These are phyloP conservation scores for Neurospora sp. DNA, from an alignment of 495 filamentous ascomycete species.

Conservation along the genomic window DNA sequence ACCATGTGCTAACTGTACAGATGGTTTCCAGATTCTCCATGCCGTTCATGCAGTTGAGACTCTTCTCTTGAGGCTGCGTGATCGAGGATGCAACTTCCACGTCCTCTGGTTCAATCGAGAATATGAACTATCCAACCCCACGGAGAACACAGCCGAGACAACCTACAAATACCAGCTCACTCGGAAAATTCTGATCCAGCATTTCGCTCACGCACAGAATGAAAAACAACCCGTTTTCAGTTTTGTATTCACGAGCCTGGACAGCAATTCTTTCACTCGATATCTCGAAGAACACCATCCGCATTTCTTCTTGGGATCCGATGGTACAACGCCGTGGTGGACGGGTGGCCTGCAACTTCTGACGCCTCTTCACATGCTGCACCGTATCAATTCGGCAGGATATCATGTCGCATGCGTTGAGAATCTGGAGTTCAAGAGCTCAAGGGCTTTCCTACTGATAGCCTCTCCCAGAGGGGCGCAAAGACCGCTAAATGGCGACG, in stretches of 20 bases:
- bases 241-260: slow-evolving; percentile 21
- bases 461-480: neutral
- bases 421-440: slow-evolving; percentile 20
- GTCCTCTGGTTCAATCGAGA: slow-evolving; percentile 57
- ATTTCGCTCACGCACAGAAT: slow-evolving; percentile 33
- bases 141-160: neutral
- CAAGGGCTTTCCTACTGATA: slow-evolving; percentile 13
- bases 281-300: slow-evolving; percentile 43
- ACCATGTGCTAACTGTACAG: slow-evolving; percentile 6
- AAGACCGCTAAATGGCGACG: neutral
- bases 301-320: slow-evolving; percentile 64
- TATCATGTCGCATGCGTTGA: slow-evolving; percentile 20
- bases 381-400: slow-evolving; percentile 7
- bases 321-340: slow-evolving; percentile 5
- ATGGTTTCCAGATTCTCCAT: slow-evolving; percentile 64
- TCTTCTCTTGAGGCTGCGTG: slow-evolving; percentile 47
- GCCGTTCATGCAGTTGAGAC: slow-evolving; percentile 56
- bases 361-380: slow-evolving; percentile 1
- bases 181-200: slow-evolving; percentile 50
- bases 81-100: slow-evolving; percentile 58
- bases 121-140: slow-evolving; percentile 36
- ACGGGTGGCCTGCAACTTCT: neutral
- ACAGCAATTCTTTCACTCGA: slow-evolving; percentile 35
- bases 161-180: slow-evolving; percentile 49
- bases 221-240: slow-evolving; percentile 1